Conservation (phyloP, 2,329 filamentous ascomycete species). For the Ceratocystis diversiconidia region DNA sequence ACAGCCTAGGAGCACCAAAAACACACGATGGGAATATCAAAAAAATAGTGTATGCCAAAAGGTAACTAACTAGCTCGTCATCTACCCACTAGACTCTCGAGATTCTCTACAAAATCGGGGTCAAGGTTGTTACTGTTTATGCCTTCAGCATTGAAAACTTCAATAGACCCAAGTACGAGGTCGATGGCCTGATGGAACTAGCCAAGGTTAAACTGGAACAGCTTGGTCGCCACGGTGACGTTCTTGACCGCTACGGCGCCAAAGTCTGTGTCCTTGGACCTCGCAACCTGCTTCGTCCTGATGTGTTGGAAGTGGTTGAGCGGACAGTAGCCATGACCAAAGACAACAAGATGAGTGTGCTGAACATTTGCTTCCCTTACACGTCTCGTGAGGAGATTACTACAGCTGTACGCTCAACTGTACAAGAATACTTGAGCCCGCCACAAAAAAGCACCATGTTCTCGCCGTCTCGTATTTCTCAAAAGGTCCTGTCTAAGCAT, state of each 20-base stretch:
- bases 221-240: slow-evolving; percentile 79
- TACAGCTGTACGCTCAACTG: slow-evolving; percentile 71
- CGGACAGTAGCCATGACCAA: slow-evolving; percentile 74
- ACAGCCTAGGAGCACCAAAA: background rate
- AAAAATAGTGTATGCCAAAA: background rate
- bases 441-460: slow-evolving; percentile 61
- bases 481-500: slow-evolving; percentile 65
- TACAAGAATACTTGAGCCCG: slow-evolving; percentile 58
- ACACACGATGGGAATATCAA: background rate
- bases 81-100: slow-evolving; percentile 56
- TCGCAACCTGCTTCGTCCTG: slow-evolving; percentile 65
- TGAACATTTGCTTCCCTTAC: slow-evolving; percentile 97
- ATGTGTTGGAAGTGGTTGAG: slow-evolving; percentile 81
- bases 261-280: slow-evolving; percentile 75
- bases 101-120: slow-evolving; percentile 94
- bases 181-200: slow-evolving; percentile 94
- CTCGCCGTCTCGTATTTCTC: slow-evolving; percentile 73
- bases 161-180: slow-evolving; percentile 90
- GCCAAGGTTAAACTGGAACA: slow-evolving; percentile 90
- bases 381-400: slow-evolving; percentile 94
- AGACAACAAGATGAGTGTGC: slow-evolving; percentile 59
- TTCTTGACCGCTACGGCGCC: slow-evolving; percentile 85
- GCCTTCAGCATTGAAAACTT: slow-evolving; percentile 99
- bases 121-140: slow-evolving; percentile 94
- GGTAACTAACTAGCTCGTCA: background rate